Percentiles rank a stretch among this genome's conserved stretches.
These are phyloP conservation scores for Spathaspora girioi DNA, from an alignment of 805 yeast genomes.

Conservation along the genomic window DNA sequence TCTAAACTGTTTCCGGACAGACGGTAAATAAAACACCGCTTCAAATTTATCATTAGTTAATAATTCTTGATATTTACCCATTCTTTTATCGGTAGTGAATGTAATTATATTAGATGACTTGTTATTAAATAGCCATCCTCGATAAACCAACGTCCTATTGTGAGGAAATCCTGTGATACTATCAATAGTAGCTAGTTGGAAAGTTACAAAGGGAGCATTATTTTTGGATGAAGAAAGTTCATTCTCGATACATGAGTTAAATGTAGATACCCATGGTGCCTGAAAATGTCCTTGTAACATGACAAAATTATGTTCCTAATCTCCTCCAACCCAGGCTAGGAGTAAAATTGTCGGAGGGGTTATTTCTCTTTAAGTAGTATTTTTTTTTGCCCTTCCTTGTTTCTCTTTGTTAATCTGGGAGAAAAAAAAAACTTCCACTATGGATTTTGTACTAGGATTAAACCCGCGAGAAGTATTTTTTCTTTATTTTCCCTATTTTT, in stretches of 20 bases:
- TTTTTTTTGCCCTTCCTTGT: neutral
- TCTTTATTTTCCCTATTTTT: neutral
- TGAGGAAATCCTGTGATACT: constrained; percentile 47
- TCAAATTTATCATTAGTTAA: constrained; percentile 56
- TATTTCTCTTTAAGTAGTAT: neutral
- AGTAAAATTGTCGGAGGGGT: neutral
- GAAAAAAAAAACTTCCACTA: neutral
- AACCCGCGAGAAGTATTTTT: neutral
- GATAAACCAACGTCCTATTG: constrained; percentile 64
- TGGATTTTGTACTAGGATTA: neutral
- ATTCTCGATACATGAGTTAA: constrained; percentile 49
- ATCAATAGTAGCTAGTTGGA: constrained; percentile 69
- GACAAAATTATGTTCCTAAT: neutral
- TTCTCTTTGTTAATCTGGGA: neutral
- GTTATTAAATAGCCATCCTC: constrained; percentile 76
- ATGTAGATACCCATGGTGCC: constrained; percentile 60
- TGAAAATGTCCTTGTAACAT: constrained; percentile 2
- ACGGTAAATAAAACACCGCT: constrained; percentile 70
- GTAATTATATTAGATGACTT: constrained; percentile 62
- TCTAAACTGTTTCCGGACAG: constrained; percentile 64
- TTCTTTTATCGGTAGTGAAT: constrained; percentile 69
- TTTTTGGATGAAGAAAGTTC: constrained; percentile 28
- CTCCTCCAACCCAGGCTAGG: neutral
- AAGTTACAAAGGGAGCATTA: constrained; percentile 49
- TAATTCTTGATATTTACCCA: constrained; percentile 56